Evolutionary conservation across 345 rosid genomes (phyloP), one percentile per base, ranked within the genome.

Genomic region (Zanthoxylum bungeanum): DNA sequence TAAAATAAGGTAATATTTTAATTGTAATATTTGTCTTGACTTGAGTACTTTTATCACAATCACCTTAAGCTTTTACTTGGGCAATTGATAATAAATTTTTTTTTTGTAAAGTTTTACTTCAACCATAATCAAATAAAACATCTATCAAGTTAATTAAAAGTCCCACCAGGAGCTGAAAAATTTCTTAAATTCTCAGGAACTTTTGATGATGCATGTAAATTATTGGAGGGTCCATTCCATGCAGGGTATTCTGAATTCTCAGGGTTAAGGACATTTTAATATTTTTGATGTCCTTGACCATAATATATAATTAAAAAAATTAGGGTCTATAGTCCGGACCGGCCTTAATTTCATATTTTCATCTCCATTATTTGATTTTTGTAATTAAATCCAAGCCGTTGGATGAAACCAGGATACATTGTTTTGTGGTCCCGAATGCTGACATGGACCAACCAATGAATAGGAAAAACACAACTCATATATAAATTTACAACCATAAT

Each of bases 321-420:
- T n/a, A n/a, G n/a, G n/a, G n/a, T n/a, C n/a, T n/a, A n/a, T n/a
- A n/a, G n/a, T n/a, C n/a, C n/a, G n/a, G n/a, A n/a, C n/a, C n/a
- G n/a, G n/a, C n/a, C n/a, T n/a, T n/a, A n/a, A n/a, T n/a, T n/a
- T n/a, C n/a, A n/a, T n/a, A n/a, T n/a, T 31, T 27, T 30, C 69
- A 42, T 58, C 51, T n/a, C 30, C 9, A 42, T 47, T 16, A 22
- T 6, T 3, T 44, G 25, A 72, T 49, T 49, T 34, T 30, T 40
- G 7, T 53, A 11, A 28, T 71, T 57, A 27, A 59, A 83, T 83
- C 78, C 49, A 46, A 53, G 17, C 84, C 75, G 69, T 80, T 77
- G 65, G 55, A 30, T 9, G 21, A 4, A 3, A 9, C 5, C 7
- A 21, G 62, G 27, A 25, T 65, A 73, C 44, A 31, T 68, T 37